Percentiles rank a stretch among this genome's conserved stretches.
phyloP scores from a whole-genome alignment of 768 basidiomycete genomes.

The Kwoniella dejecticola region DNA sequence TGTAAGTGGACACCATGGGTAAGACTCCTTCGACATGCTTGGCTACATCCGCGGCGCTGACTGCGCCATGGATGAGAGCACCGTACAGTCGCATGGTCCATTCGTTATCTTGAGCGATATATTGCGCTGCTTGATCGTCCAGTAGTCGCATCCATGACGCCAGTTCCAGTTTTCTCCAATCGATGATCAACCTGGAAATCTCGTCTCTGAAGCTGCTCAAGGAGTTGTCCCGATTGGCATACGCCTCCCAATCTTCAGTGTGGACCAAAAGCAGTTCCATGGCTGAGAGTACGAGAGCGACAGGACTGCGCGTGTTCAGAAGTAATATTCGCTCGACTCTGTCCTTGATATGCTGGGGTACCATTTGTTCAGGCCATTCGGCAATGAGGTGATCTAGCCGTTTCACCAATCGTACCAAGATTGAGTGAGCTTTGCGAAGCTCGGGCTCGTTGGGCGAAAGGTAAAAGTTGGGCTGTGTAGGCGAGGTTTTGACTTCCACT shows the following conservation, averaged over 20 bases:
- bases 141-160: constrained; percentile 82
- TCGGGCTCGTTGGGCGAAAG: constrained; percentile 73
- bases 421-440: constrained; percentile 63
- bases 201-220: constrained; percentile 68
- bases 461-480: constrained; percentile 70
- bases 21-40: constrained; percentile 69
- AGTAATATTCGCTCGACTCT: constrained; percentile 69
- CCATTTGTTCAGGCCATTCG: constrained; percentile 98
- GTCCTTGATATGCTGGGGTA: constrained; percentile 76
- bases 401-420: constrained; percentile 61
- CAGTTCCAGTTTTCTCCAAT: constrained; percentile 87
- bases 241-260: constrained; percentile 94
- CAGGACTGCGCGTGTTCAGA: constrained; percentile 67
- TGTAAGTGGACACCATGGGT: constrained; percentile 77
- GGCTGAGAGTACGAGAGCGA: constrained; percentile 78
- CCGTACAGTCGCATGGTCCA: constrained; percentile 96
- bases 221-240: constrained; percentile 86
- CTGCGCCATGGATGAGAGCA: constrained; percentile 65
- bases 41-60: constrained; percentile 50
- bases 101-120: constrained; percentile 60
- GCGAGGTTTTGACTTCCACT: constrained; percentile 26
- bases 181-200: constrained; percentile 73
- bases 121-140: constrained; percentile 65
- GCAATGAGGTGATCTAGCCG: constrained; percentile 65
- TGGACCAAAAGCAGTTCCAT: constrained; percentile 83